Conservation (phyloP, 768 basidiomycete species). For the Russula emetica region DNA sequence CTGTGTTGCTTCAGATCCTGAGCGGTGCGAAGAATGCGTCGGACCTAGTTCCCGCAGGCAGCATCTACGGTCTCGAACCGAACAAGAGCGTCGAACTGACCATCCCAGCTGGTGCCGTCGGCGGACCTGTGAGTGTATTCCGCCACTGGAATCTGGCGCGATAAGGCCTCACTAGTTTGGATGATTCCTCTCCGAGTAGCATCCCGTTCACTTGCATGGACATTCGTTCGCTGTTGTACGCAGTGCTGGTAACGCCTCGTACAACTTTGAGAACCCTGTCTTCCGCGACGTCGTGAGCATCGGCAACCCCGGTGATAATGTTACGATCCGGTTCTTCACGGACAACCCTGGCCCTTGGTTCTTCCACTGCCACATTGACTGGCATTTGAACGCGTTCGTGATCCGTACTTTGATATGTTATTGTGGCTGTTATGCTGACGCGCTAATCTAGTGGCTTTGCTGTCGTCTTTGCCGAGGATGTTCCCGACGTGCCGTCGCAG, state of each 20-base stretch:
- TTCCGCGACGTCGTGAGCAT: constrained; percentile 29
- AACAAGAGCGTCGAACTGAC: constrained; percentile 47
- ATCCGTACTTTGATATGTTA: constrained; percentile 44
- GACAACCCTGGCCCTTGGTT: constrained; percentile 34
- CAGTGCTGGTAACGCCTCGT: constrained; percentile 13
- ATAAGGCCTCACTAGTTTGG: background rate
- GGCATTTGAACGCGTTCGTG: constrained; percentile 39
- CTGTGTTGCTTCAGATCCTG: constrained; percentile 56
- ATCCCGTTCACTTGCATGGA: constrained; percentile 26
- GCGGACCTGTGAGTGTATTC: constrained; percentile 31
- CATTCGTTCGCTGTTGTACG: constrained; percentile 19
- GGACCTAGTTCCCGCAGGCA: constrained; percentile 48
- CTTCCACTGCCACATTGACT: constrained; percentile 35
- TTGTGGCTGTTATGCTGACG: constrained; percentile 8
- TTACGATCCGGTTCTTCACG: constrained; percentile 32
- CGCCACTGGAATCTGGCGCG: no score
- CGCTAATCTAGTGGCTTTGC: constrained; percentile 12
- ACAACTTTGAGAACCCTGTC: constrained; percentile 26
- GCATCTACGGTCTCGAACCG: constrained; percentile 44
- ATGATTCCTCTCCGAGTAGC: background rate
- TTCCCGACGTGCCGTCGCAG: background rate
- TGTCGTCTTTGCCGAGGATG: constrained; percentile 20
- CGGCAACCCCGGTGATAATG: constrained; percentile 13
- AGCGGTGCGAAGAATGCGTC: constrained; percentile 47
- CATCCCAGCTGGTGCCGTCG: constrained; percentile 40